Percentiles rank a stretch among this genome's conserved stretches.
Conservation (phyloP, 2,329 filamentous ascomycete species). For the Colletotrichum graminicola region DNA sequence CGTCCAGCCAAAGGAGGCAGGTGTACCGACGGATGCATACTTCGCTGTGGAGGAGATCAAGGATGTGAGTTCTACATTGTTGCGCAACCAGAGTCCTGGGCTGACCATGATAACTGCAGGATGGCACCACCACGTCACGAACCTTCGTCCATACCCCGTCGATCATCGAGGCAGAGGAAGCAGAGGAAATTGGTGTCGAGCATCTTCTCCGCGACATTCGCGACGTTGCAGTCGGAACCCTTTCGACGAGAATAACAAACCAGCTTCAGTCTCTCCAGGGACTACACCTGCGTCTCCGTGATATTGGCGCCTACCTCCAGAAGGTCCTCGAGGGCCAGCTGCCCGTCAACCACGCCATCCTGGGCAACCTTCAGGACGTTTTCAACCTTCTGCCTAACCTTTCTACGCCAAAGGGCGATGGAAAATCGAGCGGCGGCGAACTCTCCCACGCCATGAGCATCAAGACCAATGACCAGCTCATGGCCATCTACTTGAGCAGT, state of each 20-base stretch:
- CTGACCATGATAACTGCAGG: constrained; percentile 64
- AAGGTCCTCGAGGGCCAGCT: constrained; percentile 94
- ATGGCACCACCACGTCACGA: constrained; percentile 95
- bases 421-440: constrained; percentile 78
- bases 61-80: constrained; percentile 74
- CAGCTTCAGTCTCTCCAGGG: constrained; percentile 98
- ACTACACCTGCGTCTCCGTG: constrained; percentile 90
- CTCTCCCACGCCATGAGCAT: constrained; percentile 96
- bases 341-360: constrained; percentile 95
- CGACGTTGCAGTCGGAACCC: constrained; percentile 95
- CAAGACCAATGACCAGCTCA: constrained; percentile 99
- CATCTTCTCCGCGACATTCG: constrained; percentile 97
- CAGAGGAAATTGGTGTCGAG: constrained; percentile 98
- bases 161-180: constrained; percentile 98
- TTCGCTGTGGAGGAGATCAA: constrained; percentile 99
- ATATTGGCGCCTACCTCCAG: constrained; percentile 95
- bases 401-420: constrained; percentile 81
- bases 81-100: constrained; percentile 27
- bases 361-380: constrained; percentile 98
- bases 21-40: constrained; percentile 97
- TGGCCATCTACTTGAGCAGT: constrained; percentile 97
- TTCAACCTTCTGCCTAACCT: constrained; percentile 99
- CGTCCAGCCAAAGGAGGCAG: constrained; percentile 97
- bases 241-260: constrained; percentile 96
- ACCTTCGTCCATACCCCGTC: constrained; percentile 99